These are phyloP conservation scores for Mollisia scopiformis DNA, from an alignment of 2,329 filamentous ascomycete genomes.

Conservation along the genomic window DNA sequence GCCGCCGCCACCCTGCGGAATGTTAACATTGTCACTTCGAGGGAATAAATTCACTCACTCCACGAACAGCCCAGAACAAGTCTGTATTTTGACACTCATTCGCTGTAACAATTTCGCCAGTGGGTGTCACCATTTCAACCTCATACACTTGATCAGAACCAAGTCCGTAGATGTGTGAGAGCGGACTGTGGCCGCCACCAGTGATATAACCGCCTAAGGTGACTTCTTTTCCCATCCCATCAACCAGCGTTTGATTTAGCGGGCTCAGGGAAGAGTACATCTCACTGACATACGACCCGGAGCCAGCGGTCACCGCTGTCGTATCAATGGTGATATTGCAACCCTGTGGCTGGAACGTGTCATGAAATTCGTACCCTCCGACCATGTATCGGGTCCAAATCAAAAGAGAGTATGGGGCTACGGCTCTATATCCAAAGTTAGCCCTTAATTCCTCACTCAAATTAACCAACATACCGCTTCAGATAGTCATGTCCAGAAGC, in stretches of 20 bases:
- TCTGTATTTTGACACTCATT: constrained; percentile 15
- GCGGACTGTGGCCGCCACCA: constrained; percentile 18
- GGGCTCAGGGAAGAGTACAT: not conserved
- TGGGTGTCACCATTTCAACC: constrained; percentile 11
- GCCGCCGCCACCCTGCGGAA: constrained; percentile 53
- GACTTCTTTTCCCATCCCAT: constrained; percentile 4
- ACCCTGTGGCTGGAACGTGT: constrained; percentile 2
- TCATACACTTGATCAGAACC: constrained; percentile 18
- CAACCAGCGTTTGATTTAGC: not conserved
- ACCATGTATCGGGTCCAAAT: constrained; percentile 16
- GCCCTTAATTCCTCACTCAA: not conserved
- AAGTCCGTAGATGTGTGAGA: constrained; percentile 13
- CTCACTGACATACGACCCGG: not conserved
- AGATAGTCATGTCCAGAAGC: constrained; percentile 14
- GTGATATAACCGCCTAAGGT: constrained; percentile 14
- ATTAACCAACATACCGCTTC: not conserved
- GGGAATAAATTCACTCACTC: not conserved
- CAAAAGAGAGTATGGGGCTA: constrained; percentile 16
- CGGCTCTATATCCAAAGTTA: not conserved
- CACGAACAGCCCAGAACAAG: constrained; percentile 20
- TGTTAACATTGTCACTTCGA: not conserved
- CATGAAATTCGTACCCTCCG: not conserved
- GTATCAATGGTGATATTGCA: not conserved
- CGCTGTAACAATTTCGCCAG: constrained; percentile 4
- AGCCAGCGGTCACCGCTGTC: not conserved